phyloP scores from a whole-genome alignment of 2,329 filamentous ascomycete genomes.

The Calonectria ilicicola region DNA sequence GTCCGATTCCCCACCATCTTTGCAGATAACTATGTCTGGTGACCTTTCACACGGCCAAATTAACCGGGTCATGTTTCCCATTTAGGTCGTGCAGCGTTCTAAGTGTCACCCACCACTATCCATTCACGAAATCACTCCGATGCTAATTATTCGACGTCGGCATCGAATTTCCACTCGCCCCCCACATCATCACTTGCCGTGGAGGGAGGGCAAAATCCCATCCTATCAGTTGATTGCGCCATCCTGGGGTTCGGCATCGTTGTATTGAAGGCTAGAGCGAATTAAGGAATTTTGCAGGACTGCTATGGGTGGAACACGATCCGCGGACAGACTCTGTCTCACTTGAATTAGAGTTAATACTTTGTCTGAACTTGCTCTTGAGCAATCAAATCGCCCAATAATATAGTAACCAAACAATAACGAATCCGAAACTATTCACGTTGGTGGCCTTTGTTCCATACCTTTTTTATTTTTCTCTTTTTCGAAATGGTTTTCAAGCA shows the following conservation, averaged over 20 bases:
- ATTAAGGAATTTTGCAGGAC: neutral
- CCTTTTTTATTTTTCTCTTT: too few species aligned
- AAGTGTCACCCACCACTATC: neutral
- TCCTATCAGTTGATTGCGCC: neutral
- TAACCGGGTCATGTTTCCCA: slow-evolving; percentile 3
- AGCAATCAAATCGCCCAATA: neutral
- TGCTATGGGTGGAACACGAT: too few species aligned
- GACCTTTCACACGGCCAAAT: neutral
- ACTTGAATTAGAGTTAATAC: neutral
- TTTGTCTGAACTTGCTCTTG: neutral
- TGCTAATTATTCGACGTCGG: neutral
- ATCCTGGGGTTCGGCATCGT: neutral
- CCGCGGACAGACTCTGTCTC: too few species aligned
- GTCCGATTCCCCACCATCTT: slow-evolving; percentile 4
- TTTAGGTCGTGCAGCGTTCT: neutral
- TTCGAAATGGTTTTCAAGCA: neutral
- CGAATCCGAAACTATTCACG: too few species aligned
- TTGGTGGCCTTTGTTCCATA: neutral
- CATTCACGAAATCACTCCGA: neutral
- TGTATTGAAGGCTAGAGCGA: too few species aligned
- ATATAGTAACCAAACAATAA: neutral
- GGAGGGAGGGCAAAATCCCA: neutral
- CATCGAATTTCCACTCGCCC: neutral
- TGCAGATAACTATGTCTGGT: neutral
- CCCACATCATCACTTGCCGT: neutral